Evolutionary conservation across 2,329 filamentous ascomycete species (phyloP).

Genomic region (Phoma sp.): DNA sequence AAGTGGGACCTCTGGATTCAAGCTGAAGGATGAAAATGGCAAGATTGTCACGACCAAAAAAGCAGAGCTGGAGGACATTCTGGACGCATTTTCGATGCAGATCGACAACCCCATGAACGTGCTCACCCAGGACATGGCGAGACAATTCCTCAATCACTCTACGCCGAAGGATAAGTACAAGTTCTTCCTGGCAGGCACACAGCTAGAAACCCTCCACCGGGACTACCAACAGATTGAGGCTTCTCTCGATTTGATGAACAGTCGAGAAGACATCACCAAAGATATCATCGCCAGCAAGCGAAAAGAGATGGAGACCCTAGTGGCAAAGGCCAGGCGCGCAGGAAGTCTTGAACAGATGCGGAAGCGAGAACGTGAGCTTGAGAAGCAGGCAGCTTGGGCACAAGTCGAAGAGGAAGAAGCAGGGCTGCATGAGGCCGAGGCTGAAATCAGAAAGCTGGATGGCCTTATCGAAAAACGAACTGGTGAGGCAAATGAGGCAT

Average conservation of each 20-base stretch:
- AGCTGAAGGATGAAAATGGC: slow-evolving; percentile 75
- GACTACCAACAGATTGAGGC: slow-evolving; percentile 88
- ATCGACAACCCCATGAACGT: slow-evolving; percentile 98
- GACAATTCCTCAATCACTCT: slow-evolving; percentile 88
- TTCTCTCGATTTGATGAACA: slow-evolving; percentile 73
- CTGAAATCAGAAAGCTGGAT: slow-evolving; percentile 43
- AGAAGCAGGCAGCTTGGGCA: slow-evolving; percentile 80
- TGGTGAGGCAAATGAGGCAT: slow-evolving; percentile 52
- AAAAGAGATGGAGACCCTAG: slow-evolving; percentile 64
- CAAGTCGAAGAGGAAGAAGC: slow-evolving; percentile 80
- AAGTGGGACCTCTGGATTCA: slow-evolving; percentile 79
- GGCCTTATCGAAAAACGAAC: slow-evolving; percentile 58
- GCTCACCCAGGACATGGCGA: slow-evolving; percentile 91
- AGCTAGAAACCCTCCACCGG: slow-evolving; percentile 87
- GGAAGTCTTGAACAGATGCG: slow-evolving; percentile 71
- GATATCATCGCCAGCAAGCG: slow-evolving; percentile 70
- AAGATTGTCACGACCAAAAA: slow-evolving; percentile 81
- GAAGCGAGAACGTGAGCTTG: slow-evolving; percentile 63
- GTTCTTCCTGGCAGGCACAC: slow-evolving; percentile 93
- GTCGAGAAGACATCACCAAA: slow-evolving; percentile 65
- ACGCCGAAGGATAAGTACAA: slow-evolving; percentile 88
- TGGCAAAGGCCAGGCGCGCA: slow-evolving; percentile 68
- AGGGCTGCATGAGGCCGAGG: slow-evolving; percentile 34
- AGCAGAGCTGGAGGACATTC: slow-evolving; percentile 86
- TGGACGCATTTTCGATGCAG: slow-evolving; percentile 90